Base-by-base conservation (phyloP, 257 asterid genomes). In the Lantana camara region DNA sequence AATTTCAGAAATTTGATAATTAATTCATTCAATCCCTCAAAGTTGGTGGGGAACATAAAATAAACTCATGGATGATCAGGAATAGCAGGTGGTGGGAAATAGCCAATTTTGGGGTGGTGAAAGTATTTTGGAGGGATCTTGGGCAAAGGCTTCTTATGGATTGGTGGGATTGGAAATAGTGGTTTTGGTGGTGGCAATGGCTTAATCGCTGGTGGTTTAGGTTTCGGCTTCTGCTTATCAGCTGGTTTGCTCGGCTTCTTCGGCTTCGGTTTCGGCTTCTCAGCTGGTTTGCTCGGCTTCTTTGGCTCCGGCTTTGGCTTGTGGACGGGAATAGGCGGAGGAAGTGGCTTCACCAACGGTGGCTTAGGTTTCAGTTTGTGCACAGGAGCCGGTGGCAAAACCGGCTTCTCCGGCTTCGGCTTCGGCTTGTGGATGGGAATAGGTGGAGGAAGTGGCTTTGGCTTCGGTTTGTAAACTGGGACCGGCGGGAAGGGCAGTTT, bases 121-220 rank as follows among this genome's bases (percentile, higher is more conserved):
- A 64, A 81, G 69, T 57, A 64, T 55, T 79, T 76, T 21, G 83
- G 88, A 9, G 85, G 95, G 24, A 75, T 56, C 70, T 75, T 68
- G n/a, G 80, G 79, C 38, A 77, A 34, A 5, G 90, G 88, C 13
- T 81, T 82, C 73, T 83, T 86, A 34, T 42, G 27, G 56, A 79
- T 40, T 53, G 89, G 89, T 44, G 81, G 81, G 63, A 75, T 14
- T 48, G 75, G 89, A 46, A 11, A 50, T 34, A 50, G 61, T 13
- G 83, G 84, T 49, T 19, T 30, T 38, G 32, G 32, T 27, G n/a
- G n/a, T n/a, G n/a, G n/a, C n/a, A n/a, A n/a, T n/a, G n/a, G n/a
- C n/a, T n/a, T n/a, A n/a, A n/a, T n/a, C n/a, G n/a, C n/a, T n/a
- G n/a, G n/a, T n/a, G 32, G 32, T 2, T n/a, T n/a, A n/a, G 40